Evolutionary conservation across 192 early-diverging fungal genomes (phyloP).

Genomic region (Coemansia sp.): DNA sequence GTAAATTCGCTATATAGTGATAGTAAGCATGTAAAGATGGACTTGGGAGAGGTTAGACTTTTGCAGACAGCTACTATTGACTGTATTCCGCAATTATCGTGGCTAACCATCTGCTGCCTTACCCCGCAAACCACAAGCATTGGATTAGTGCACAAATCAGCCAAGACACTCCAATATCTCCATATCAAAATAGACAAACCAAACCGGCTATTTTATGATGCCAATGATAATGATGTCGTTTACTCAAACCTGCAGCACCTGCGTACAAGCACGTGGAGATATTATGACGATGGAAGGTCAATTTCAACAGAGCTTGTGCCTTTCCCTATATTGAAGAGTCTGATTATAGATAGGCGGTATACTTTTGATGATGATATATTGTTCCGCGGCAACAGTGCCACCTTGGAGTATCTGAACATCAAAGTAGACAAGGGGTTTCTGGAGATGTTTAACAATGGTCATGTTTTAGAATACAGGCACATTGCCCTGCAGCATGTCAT

Average conservation of each 20-base stretch:
- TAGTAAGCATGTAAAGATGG: neutral
- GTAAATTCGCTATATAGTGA: neutral
- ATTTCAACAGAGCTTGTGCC: neutral
- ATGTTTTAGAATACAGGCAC: neutral
- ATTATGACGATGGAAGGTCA: too few relatives aligned
- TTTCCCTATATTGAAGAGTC: neutral
- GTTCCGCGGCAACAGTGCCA: constrained; percentile 9
- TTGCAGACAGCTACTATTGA: too few relatives aligned
- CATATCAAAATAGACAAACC: neutral
- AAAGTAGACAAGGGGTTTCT: neutral
- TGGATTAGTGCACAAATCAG: neutral
- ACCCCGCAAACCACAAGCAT: too few relatives aligned
- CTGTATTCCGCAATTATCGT: neutral
- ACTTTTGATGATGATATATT: constrained; percentile 8
- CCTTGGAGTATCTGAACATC: neutral
- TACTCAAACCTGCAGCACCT: constrained; percentile 4
- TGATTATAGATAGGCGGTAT: neutral
- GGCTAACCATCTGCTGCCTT: neutral
- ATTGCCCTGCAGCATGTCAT: neutral
- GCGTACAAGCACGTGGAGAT: neutral
- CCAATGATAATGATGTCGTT: neutral
- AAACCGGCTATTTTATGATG: neutral
- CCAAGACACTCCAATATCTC: neutral
- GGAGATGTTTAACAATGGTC: neutral
- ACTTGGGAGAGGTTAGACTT: neutral